Conservation (phyloP, 2,329 filamentous ascomycete species). For the Coniochaeta sp. region DNA sequence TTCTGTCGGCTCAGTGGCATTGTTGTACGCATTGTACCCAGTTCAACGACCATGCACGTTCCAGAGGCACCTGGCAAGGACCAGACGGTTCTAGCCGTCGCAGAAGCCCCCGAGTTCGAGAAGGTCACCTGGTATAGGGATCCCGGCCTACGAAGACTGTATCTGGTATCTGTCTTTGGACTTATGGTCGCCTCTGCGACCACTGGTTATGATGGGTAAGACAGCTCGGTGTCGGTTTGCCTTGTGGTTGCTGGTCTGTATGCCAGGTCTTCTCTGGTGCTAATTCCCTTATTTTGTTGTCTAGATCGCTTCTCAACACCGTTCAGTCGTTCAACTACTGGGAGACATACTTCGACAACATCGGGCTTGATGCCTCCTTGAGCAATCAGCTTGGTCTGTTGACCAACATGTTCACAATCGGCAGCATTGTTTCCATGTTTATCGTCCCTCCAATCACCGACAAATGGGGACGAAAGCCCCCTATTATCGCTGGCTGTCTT, state of each 20-base stretch:
- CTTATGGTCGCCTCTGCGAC: constrained; percentile 54
- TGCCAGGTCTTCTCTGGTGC: too few species aligned
- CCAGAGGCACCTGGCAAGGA: neutral
- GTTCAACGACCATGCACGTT: neutral
- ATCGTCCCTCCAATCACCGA: constrained; percentile 38
- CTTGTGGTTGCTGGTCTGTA: too few species aligned
- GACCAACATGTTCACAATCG: constrained; percentile 45
- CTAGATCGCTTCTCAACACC: constrained; percentile 45
- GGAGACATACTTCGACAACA: constrained; percentile 40
- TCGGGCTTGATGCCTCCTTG: constrained; percentile 19
- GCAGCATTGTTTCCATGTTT: constrained; percentile 38
- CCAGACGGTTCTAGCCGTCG: constrained; percentile 1
- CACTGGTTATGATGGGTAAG: constrained; percentile 49
- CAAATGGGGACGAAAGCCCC: constrained; percentile 30
- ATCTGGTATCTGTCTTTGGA: constrained; percentile 28
- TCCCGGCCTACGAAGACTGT: constrained; percentile 31
- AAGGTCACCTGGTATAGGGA: constrained; percentile 31
- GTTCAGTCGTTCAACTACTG: constrained; percentile 49
- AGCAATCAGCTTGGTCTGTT: constrained; percentile 38
- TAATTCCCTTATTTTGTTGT: neutral
- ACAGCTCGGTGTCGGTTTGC: neutral
- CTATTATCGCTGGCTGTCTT: constrained; percentile 34
- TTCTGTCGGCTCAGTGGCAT: neutral
- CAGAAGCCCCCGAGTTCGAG: constrained; percentile 24
- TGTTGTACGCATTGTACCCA: neutral